Evolutionary conservation across 768 basidiomycete species (phyloP), one percentile per base, ranked within the genome.

Genomic region (Butyriboletus loyo): DNA sequence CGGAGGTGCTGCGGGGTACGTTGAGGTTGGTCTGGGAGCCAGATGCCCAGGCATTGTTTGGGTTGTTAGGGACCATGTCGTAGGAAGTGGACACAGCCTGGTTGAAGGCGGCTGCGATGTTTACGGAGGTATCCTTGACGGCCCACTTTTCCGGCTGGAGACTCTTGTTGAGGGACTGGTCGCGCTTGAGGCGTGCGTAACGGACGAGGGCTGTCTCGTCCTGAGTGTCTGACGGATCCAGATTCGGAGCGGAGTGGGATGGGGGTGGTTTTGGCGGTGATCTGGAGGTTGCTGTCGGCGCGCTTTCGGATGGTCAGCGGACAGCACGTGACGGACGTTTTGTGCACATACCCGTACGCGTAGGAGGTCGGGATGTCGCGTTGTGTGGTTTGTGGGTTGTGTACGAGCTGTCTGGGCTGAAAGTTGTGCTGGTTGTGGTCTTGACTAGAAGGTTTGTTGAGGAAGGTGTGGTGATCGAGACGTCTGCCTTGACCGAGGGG

Each of bases 401-500:
- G 53, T 19, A 50, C 21, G 25, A 60, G 41, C 0, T 60, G 57
- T 48, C 69, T 66, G 25, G 67, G 58, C 31, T 62, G 62, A 40
- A 60, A 62, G 35, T 53, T 56, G 57, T 59, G 58, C 24, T 72
- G 71, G 58, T 41, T 38, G 65, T 68, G 45, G 66, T 52, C 71
- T 71, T 75, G 46, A 53, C 53, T 43, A 5, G 63, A 32, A 13
- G 59, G 67, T 65, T 86, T 88, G 54, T 83, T 84, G 68, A 89
- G 82, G 66, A 92, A 90, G 46, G 86, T 78, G 68, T 77, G 75
- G 69, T 86, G 87, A 80, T 89, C 87, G 68, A 90, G 82, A 75
- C 89, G 85, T 80, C 88, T 86, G 77, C 84, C 86, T 83, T 89
- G 85, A 73, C 85, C 86, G 60, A 90, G 73, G 52, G 89, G 87